Evolutionary conservation across 2,329 filamentous ascomycete genomes (phyloP), one percentile per base, ranked within the genome.

Genomic region (Neonectria hederae): DNA sequence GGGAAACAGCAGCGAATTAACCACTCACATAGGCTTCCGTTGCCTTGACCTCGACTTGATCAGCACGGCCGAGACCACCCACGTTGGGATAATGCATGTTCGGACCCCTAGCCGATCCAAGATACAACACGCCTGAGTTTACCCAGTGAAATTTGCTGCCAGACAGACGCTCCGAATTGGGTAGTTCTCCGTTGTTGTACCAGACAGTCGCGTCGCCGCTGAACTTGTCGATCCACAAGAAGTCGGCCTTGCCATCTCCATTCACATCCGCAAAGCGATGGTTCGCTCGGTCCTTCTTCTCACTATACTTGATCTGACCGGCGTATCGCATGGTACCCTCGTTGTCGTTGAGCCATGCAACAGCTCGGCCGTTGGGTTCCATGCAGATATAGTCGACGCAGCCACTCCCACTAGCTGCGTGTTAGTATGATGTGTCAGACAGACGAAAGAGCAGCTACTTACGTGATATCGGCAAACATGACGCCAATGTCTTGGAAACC

Each of bases 181-280:
- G 32, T 6, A 35, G 32, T 10, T 35, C 32, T 35, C 30, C 30
- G 30, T n/a, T n/a, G 17, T 40, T 40, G 38, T 46, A 61, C 72
- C 72, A 81, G 5, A 78, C 72, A 1, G 28, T 56, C 1, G 69
- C 73, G 26, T 77, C 69, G 9, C 77, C 76, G 7, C 66, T 75
- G 68, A 76, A 77, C 66, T 80, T 79, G 54, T 82, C 72, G 22
- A 76, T 63, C 70, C 70, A 76, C 24, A 80, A 57, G 22, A 79
- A 63, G 65, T 82, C 80, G 28, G 57, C 60, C 14, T 17, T 24
- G 19, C 60, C 60, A 17, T 63, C 60, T 13, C 78, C 77, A 55
- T 81, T 77, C 22, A 81, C 75, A 65, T 82, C 81, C 4, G 75
- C 76, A 40, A 69, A 82, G 9, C 75, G 73, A 11, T 79, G 55